Evolutionary conservation across 1,284 basidiomycete genomes (phyloP).

Genomic region (Volvariella volvacea): DNA sequence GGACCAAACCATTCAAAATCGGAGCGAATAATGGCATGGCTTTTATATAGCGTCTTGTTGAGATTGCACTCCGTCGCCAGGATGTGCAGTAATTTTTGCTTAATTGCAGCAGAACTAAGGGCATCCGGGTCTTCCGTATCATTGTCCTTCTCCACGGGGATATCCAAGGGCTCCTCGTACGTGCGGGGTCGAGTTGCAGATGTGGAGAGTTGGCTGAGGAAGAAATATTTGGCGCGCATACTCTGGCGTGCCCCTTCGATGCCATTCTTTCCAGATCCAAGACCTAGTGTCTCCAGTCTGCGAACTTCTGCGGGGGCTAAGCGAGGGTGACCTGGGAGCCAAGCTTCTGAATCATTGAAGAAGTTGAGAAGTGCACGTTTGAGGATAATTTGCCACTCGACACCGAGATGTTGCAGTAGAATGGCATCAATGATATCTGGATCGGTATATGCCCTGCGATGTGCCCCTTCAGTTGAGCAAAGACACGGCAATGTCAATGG

Average conservation of each 20-base stretch:
- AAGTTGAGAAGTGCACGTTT: conserved; percentile 23
- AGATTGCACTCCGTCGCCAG: conserved; percentile 31
- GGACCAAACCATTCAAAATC: conserved; percentile 41
- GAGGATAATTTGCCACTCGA: conserved; percentile 33
- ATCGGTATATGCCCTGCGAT: no score
- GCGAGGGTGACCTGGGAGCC: conserved; percentile 19
- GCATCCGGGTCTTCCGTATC: conserved; percentile 5
- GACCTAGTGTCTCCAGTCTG: conserved; percentile 14
- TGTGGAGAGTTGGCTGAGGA: conserved; percentile 26
- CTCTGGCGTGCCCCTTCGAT: conserved; percentile 18
- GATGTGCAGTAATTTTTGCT: conserved; percentile 25
- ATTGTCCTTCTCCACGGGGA: not conserved
- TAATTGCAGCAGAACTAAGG: conserved; percentile 10
- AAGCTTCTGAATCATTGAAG: conserved; percentile 26
- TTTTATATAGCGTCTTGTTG: conserved; percentile 25
- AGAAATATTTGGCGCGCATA: conserved; percentile 20
- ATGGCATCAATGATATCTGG: no score
- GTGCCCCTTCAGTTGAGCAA: no score
- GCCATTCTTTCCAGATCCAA: conserved; percentile 10
- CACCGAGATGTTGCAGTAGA: conserved; percentile 35
- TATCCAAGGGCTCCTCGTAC: conserved; percentile 24
- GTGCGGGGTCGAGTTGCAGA: conserved; percentile 9
- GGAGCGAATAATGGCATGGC: conserved; percentile 27
- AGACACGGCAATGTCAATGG: no score
- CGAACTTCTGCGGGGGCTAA: conserved; percentile 13